Base-by-base conservation (phyloP, 345 rosid species). In the Bruguiera parviflora region DNA sequence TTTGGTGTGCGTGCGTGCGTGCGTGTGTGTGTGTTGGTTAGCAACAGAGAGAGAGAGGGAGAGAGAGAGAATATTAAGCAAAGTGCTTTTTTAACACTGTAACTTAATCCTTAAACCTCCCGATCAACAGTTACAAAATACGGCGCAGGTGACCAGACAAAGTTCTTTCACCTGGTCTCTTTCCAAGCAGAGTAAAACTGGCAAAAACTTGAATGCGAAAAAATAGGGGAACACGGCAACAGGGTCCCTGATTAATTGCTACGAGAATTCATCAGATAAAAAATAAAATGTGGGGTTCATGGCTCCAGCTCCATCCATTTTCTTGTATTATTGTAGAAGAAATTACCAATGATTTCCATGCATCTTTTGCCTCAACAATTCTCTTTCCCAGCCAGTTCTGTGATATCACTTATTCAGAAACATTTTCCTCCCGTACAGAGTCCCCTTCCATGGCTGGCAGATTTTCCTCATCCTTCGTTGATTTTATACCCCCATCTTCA, bases 381-480 rank as follows among this genome's bases (percentile, higher is more conserved):
- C 49, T 59, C 55, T 19, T 11, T 37, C 62, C 13, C 66, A 21
- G 58, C 52, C 29, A 31, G 13, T 64, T 24, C 58, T 37, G 28
- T 35, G 6, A 21, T 61, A 21, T 61, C 39, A 19, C 32, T 49
- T n/a, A 15, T 51, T 71, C 66, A 21, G 68, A 28, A 10, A 64
- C 62, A 25, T 51, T 53, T 57, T 73, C 66, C 8, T 19, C 33
- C 22, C 52, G 71, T 2, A 35, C 8, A 39, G 28, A 31, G 25
- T 57, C 25, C 28, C 27, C 62, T 21, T 7, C 33, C 51, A 37
- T 25, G 8, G 18, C 61, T n/a, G n/a, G 68, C 31, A 1, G 8
- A n/a, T n/a, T 74, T 66, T 53, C 66, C 24, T 59, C 69, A 20
- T 59, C 67, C 61, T 58, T 63, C 56, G 21, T 31, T 55, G 62